A percentile compares a stretch with the other conserved stretches of the same genome.
These are phyloP conservation scores for Panicum virgatum DNA, from an alignment of 202 grass and related monocot species.

Conservation along the genomic window DNA sequence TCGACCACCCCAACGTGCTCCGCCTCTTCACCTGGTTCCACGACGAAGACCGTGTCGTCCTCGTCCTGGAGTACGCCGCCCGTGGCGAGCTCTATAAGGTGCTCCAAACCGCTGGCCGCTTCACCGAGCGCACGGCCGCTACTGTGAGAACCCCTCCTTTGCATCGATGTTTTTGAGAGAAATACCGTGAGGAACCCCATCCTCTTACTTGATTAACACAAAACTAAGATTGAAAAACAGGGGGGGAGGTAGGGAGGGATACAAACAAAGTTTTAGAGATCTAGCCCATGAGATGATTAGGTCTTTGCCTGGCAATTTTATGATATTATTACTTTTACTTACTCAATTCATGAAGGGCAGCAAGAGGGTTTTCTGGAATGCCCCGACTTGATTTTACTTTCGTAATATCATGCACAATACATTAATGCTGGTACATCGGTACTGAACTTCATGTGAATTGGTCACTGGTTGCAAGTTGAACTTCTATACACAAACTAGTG, in stretches of 20 bases:
- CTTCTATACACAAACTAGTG: not conserved
- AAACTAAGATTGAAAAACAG: not conserved
- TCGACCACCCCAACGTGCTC: conserved; percentile 95
- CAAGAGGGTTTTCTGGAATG: not conserved
- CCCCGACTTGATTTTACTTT: not conserved
- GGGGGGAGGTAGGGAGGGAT: no score
- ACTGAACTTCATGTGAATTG: not conserved
- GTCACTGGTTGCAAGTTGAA: not conserved
- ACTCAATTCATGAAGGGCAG: not conserved
- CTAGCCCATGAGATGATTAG: no score
- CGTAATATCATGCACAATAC: not conserved
- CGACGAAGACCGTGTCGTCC: conserved; percentile 68
- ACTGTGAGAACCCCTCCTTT: conserved; percentile 50
- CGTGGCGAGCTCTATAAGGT: conserved; percentile 83
- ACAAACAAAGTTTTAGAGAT: no score
- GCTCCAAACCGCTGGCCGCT: conserved; percentile 60
- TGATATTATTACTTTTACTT: no score
- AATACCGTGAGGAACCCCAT: not conserved
- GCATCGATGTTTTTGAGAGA: not conserved
- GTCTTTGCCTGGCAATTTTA: no score
- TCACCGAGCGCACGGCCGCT: conserved; percentile 70
- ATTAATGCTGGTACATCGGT: not conserved
- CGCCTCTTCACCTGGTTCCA: conserved; percentile 94
- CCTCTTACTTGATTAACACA: not conserved
- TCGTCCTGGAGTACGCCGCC: conserved; percentile 82